Percentiles rank a stretch among this genome's conserved stretches.
phyloP scores from a whole-genome alignment of 1,139 yeast species.

The Candida mesenterica region DNA sequence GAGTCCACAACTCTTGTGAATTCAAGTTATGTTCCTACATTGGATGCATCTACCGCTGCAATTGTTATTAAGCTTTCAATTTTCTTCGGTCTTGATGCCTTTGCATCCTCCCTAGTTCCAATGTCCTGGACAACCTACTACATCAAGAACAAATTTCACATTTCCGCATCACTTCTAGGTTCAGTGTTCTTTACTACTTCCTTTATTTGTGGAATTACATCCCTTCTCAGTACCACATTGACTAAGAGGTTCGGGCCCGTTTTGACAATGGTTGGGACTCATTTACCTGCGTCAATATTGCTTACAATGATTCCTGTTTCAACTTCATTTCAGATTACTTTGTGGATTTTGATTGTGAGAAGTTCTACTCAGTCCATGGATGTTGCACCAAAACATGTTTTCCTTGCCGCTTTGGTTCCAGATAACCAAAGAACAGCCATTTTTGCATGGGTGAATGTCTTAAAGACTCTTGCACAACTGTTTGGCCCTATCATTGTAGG shows the following conservation, averaged over 20 bases:
- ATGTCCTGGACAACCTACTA: conserved; percentile 46
- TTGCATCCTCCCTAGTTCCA: conserved; percentile 45
- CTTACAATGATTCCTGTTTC: conserved; percentile 39
- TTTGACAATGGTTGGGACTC: conserved; percentile 44
- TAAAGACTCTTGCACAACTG: conserved; percentile 38
- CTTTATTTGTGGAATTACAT: conserved; percentile 38
- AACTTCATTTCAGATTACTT: conserved; percentile 25
- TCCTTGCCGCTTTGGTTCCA: conserved; percentile 37
- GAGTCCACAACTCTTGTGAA: too few relatives aligned
- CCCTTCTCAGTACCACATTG: conserved; percentile 41
- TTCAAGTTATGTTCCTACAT: conserved; percentile 7
- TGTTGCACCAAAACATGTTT: conserved; percentile 45
- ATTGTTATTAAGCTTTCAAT: conserved; percentile 35
- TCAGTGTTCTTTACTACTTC: conserved; percentile 39
- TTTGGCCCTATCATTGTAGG: conserved; percentile 43
- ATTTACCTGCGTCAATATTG: conserved; percentile 42
- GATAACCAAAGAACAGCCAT: conserved; percentile 39
- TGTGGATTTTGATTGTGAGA: conserved; percentile 31
- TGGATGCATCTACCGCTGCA: conserved; percentile 15
- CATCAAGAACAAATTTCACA: conserved; percentile 34
- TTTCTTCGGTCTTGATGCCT: conserved; percentile 42
- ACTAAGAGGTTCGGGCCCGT: conserved; percentile 46
- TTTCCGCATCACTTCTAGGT: conserved; percentile 36
- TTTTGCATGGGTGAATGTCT: conserved; percentile 42
- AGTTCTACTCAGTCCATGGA: conserved; percentile 45